These are phyloP conservation scores for Tolypocladium cylindrosporum DNA, from an alignment of 2,329 filamentous ascomycete species.

Conservation along the genomic window DNA sequence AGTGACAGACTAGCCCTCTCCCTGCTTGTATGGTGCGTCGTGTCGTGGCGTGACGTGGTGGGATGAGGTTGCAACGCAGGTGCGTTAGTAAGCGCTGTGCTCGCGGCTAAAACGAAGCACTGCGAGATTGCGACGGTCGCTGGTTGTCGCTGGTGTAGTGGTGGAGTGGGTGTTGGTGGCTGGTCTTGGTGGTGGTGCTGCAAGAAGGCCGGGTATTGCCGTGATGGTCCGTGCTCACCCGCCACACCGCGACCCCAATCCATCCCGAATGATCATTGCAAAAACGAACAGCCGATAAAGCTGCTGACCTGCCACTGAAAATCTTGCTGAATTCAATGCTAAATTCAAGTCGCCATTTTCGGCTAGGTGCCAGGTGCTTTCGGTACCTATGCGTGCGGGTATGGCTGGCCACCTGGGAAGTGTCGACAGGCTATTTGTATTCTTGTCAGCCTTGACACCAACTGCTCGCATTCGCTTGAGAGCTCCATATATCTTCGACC, in stretches of 20 bases:
- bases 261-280: background rate
- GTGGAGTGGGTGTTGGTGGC: too few species aligned
- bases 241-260: background rate
- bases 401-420: too few species aligned
- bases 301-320: background rate
- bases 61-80: background rate
- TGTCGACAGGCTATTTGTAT: too few species aligned
- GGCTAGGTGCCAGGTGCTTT: too few species aligned
- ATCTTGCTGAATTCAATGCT: too few species aligned
- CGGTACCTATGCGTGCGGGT: too few species aligned
- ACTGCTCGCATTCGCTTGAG: background rate
- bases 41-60: background rate
- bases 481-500: background rate
- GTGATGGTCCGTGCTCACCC: background rate
- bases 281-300: background rate
- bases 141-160: background rate
- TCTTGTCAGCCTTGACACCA: background rate
- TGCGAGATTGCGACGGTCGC: background rate
- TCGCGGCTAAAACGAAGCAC: background rate
- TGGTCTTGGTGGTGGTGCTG: background rate
- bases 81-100: background rate
- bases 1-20: background rate
- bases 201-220: background rate
- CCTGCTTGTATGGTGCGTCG: background rate
- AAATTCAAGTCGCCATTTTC: too few species aligned